Base-by-base conservation (phyloP, 345 rosid species). In the Durio zibethinus region DNA sequence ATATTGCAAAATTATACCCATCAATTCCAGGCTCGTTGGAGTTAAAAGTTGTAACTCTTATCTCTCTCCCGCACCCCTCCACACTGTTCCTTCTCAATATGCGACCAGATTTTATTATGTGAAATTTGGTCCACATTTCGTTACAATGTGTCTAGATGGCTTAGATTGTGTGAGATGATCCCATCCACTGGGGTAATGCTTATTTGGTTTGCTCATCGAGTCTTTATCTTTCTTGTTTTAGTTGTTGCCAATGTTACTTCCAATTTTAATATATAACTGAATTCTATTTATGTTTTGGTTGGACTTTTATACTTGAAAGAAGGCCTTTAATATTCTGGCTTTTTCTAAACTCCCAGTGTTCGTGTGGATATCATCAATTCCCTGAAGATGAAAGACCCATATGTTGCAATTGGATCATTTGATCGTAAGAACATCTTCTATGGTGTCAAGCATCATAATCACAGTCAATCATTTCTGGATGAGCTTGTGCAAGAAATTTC, bases 351-450 rank as follows among this genome's bases (percentile, higher is more conserved):
- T 33, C 57, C 57, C 77, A 86, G 87, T 82, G 87, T 86, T 60
- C 84, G 87, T 65, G 23, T 38, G 15, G 89, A 86, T 78, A 82
- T 86, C 54, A 75, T 79, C 35, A 68, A 68, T 79, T 84, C 89
- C 77, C 68, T 86, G 29, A 84, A 82, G 42, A 77, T 86, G 89
- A 80, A 69, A 35, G 77, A 84, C 63, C 86, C 87, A 27, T 86
- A 86, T 60, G 42, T 86, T 73, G 79, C 86, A 33, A 62, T 86
- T 77, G 89, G 87, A 36, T 84, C 89, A 50, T 86, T 86, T 77
- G 89, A 86, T 77, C 86, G 89, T 60, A 77, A 77, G 75, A 86
- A 86, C 73, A 84, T 86, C 66, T 86, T 84, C 82, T 86, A 86
- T 35, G 87, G 87, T 66, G 87, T 83, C 77, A 84, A 86, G 66